Percentiles rank a stretch among this genome's conserved stretches.
Conservation (phyloP, 257 asterid species). For the Perilla frutescens region DNA sequence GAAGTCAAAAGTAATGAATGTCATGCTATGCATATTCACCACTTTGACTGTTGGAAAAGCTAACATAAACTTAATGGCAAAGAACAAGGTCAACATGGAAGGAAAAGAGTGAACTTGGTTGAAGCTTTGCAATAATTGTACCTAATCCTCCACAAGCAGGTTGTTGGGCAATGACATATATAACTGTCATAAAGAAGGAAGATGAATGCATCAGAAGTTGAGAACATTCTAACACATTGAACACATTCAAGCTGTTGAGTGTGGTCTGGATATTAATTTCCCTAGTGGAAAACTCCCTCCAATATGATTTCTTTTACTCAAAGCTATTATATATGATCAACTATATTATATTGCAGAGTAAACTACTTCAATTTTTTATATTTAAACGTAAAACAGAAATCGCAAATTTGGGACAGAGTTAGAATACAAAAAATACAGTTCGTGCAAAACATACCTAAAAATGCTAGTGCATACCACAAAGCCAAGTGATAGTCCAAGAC, state of each 20-base stretch:
- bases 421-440: background rate
- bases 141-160: conserved; percentile 78
- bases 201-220: conserved; percentile 23
- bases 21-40: conserved; percentile 15
- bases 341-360: background rate
- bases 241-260: conserved; percentile 28
- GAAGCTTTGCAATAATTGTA: conserved; percentile 35
- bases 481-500: conserved; percentile 90
- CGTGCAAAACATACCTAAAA: conserved; percentile 71
- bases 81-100: conserved; percentile 2
- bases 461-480: conserved; percentile 80
- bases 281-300: conserved; percentile 9
- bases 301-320: conserved; percentile 16
- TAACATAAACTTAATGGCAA: conserved; percentile 8
- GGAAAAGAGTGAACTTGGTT: background rate
- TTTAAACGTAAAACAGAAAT: conserved; percentile 18
- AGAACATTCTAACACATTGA: conserved; percentile 13
- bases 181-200: conserved; percentile 58
- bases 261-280: conserved; percentile 4
- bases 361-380: conserved; percentile 16
- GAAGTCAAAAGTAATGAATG: conserved; percentile 4
- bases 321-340: too few relatives aligned
- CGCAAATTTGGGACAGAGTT: background rate
- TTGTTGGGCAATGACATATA: conserved; percentile 73
- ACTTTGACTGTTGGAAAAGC: conserved; percentile 21